These are phyloP conservation scores for Sporothrix schenckii DNA, from an alignment of 2,329 filamentous ascomycete species.

Conservation along the genomic window DNA sequence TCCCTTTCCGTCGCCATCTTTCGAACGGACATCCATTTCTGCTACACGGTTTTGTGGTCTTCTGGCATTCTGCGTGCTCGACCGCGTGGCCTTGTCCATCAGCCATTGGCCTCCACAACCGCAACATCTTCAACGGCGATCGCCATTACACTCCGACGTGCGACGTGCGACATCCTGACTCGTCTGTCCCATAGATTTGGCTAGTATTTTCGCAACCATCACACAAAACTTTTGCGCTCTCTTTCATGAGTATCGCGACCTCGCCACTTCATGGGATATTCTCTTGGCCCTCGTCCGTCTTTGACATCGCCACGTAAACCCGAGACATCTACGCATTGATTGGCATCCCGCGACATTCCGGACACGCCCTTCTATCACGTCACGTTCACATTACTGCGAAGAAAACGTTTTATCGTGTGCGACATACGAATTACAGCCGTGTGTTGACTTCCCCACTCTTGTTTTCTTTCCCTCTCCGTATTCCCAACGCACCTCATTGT, in stretches of 20 bases:
- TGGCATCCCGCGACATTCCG: slow-evolving; percentile 14
- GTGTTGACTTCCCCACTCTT: not conserved
- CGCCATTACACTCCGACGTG: slow-evolving; percentile 1
- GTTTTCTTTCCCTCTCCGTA: not conserved
- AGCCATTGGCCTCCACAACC: not conserved
- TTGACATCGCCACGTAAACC: not conserved
- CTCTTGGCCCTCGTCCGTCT: not conserved
- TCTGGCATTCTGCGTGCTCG: not conserved
- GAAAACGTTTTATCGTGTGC: not conserved
- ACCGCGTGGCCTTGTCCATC: not conserved
- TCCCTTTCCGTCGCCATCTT: not conserved
- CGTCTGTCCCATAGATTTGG: not conserved
- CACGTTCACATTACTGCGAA: not conserved
- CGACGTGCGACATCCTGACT: not conserved
- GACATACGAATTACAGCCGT: not conserved
- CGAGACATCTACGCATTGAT: not conserved
- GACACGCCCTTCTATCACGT: not conserved
- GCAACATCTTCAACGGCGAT: slow-evolving; percentile 20
- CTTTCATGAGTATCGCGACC: not conserved
- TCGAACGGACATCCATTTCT: not conserved
- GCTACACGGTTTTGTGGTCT: not conserved
- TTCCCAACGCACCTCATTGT: not conserved
- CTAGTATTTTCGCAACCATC: not conserved
- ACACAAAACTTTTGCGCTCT: not conserved
- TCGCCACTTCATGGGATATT: not conserved